Base-by-base conservation (phyloP, 495 filamentous ascomycete genomes). In the Copromyces sp. region DNA sequence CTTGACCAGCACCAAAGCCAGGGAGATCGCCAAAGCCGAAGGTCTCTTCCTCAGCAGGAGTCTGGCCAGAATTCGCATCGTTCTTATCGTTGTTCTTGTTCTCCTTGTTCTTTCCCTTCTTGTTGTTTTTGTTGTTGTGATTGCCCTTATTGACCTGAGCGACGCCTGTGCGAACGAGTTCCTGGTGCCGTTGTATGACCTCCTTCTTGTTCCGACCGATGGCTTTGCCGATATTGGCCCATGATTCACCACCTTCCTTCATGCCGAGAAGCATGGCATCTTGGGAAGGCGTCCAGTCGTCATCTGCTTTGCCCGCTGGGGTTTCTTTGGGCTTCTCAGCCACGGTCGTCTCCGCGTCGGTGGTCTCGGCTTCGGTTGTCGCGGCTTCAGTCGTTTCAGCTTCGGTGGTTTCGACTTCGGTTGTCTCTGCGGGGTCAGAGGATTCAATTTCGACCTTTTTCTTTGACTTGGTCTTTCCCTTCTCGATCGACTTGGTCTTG, bases 201-300 rank as follows among this genome's bases (percentile, higher is more conserved):
- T 75, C 75, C 1, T 74, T 74, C 72, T 73, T 77, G 69, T 65
- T 12, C 8, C 70, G 70, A 0, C 69, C 40, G 14, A 75, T 35
- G 3, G 68, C 69, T 16, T 75, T 73, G 65, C 73, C 73, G 37
- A 80, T 79, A 12, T 72, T 68, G 6, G 69, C 69, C 75, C 75
- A 76, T 5, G 59, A 44, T 44, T 77, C 70, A 37, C 74, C 74
- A 1, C 59, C 72, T 24, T 59, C 61, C 70, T 80, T 81, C 77
- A 81, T 77, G 14, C 68, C 35, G 40, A 65, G 75, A 70, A 81
- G 73, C 9, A 75, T 76, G 1, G 69, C 38, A 39, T 80, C 78
- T 68, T 78, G 45, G 9, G 73, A 71, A 29, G 69, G 29, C 39
- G 73, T 71, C 73, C 73, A 74, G 29, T 11, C 24, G n/a, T 35